Conservation (phyloP, 176 grass and related monocot species). For the Eleusine coracana region DNA sequence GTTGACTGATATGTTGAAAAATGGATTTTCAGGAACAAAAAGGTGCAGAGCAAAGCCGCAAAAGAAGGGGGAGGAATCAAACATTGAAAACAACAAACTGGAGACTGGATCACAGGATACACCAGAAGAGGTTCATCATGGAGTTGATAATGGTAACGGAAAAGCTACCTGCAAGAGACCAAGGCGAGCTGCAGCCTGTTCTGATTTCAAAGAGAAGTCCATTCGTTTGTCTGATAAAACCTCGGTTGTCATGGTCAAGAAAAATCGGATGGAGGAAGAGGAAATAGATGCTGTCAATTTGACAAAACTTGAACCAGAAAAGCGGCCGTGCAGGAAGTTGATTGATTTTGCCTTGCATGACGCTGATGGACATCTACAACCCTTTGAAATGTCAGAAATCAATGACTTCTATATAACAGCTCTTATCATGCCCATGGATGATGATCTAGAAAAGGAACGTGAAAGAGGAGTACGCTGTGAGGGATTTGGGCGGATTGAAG, state of each 20-base stretch:
- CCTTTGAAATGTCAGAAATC: constrained; percentile 99
- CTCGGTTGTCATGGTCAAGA: constrained; percentile 63
- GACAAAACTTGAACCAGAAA: constrained; percentile 80
- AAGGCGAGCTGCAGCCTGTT: constrained; percentile 77
- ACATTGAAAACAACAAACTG: constrained; percentile 38
- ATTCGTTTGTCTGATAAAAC: constrained; percentile 67
- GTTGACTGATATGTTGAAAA: constrained; percentile 27
- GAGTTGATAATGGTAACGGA: constrained; percentile 45
- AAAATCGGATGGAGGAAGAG: constrained; percentile 72
- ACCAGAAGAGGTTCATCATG: constrained; percentile 25
- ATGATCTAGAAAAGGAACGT: constrained; percentile 81
- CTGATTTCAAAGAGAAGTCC: constrained; percentile 84
- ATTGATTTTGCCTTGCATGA: constrained; percentile 92
- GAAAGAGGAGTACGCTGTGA: constrained; percentile 89
- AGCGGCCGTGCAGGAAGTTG: constrained; percentile 75
- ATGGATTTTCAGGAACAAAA: constrained; percentile 61
- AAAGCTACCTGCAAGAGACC: constrained; percentile 54
- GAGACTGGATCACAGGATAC: constrained; percentile 28
- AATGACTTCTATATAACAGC: constrained; percentile 90
- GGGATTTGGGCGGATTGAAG: constrained; percentile 97
- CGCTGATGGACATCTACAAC: constrained; percentile 80
- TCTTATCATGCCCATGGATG: constrained; percentile 90
- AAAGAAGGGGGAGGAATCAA: constrained; percentile 52
- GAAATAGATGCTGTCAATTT: constrained; percentile 83
- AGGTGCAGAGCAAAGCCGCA: constrained; percentile 67